Evolutionary conservation across 2,329 filamentous ascomycete species (phyloP).

Genomic region (Colletotrichum tropicale): DNA sequence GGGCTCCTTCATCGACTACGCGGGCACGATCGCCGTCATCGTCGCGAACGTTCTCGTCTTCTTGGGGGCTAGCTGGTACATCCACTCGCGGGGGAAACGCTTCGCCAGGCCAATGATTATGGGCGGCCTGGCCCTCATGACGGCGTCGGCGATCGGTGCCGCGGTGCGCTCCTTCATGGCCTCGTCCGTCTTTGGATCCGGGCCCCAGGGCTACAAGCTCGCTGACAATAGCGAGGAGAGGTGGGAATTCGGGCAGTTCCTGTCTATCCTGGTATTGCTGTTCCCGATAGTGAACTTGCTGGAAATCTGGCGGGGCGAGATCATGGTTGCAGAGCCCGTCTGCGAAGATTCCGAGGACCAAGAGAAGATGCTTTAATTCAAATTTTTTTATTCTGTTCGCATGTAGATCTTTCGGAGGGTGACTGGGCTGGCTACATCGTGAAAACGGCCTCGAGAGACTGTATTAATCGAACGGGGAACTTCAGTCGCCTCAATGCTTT

Average conservation of each 20-base stretch:
- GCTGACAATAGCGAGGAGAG: slow-evolving; percentile 56
- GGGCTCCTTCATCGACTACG: slow-evolving; percentile 42
- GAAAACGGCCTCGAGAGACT: not conserved
- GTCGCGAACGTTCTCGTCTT: slow-evolving; percentile 64
- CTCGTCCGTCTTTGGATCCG: slow-evolving; percentile 63
- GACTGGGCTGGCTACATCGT: not conserved
- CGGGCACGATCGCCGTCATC: slow-evolving; percentile 67
- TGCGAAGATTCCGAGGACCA: not conserved
- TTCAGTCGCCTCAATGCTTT: rapidly evolving
- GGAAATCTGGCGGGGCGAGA: slow-evolving; percentile 61
- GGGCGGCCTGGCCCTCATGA: slow-evolving; percentile 58
- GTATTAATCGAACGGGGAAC: not conserved
- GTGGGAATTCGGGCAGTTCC: slow-evolving; percentile 68
- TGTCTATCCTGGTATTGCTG: slow-evolving; percentile 63
- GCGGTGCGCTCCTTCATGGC: slow-evolving; percentile 60
- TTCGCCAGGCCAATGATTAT: slow-evolving; percentile 61
- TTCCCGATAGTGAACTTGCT: slow-evolving; percentile 63
- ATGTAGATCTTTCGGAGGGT: not conserved
- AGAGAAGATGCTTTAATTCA: not conserved
- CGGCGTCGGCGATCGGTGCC: slow-evolving; percentile 62
- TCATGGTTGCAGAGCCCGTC: slow-evolving; percentile 31
- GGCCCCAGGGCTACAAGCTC: slow-evolving; percentile 50
- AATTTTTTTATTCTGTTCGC: not conserved
- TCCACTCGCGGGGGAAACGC: slow-evolving; percentile 58
- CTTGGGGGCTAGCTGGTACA: slow-evolving; percentile 65